Evolutionary conservation across 2,329 filamentous ascomycete genomes (phyloP), one percentile per base, ranked within the genome.

Genomic region (Scedosporium apiospermum): DNA sequence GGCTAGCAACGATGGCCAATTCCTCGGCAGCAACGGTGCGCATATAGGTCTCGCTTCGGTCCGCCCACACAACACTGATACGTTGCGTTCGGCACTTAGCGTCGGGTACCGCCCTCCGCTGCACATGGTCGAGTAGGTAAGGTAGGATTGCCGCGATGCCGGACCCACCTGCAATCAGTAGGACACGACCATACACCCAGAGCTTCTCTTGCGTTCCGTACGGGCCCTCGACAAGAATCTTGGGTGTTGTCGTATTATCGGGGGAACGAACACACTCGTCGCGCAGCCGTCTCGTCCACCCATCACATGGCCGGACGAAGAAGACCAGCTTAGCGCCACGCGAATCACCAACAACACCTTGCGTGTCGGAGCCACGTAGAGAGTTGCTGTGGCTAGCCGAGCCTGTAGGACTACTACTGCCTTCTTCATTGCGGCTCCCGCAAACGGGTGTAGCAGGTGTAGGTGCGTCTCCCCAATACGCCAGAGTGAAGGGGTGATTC

Each of bases 401-500:
- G 34, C 12, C 34, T 14, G 34, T 38, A 4, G 44, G 44, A n/a
- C 44, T 49, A 4, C 6, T 21, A 5, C 6, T 21, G 44, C 16
- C 16, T 14, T 21, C 44, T 2, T 21, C 18, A 6, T 49, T 49
- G 16, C n/a, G 21, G 18, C 6, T 49, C 18, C 6, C 18, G 9
- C 6, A 2, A 49, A 18, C 6, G 21, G 18, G n/a, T 2, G 16
- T 3, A 14, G n/a, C 9, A 6, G n/a, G 44, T 3, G 9, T n/a
- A n/a, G 2, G 4, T 41, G 27, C 57, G 18, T 62, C 21, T 12
- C 65, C 60, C 12, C 27, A 44, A 14, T 18, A 55, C 1, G 76
- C 76, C 4, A 80, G 73, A 0, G 79, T 81, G 59, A 82, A 82
- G 0, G 79, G 79, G 49, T 82, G 79, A 63, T 76, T 80, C 63